Base-by-base conservation (phyloP, 768 basidiomycete genomes). In the Lyophyllum semitale region DNA sequence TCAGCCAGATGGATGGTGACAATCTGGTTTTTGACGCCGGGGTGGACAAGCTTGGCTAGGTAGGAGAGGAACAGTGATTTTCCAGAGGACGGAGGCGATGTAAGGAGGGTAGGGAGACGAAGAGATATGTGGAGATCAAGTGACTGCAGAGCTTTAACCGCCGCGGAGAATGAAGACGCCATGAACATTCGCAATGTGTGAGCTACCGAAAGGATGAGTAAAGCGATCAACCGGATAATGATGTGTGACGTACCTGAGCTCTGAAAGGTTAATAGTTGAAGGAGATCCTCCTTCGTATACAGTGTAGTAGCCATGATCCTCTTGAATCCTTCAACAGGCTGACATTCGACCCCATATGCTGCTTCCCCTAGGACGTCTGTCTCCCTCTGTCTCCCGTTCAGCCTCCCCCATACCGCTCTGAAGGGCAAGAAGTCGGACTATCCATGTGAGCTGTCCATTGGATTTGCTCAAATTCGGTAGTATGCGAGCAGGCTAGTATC, bases 1-100 rank as follows among this genome's bases (percentile, higher is more conserved):
- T 98, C 97, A 6, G 94, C 93, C 23, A 98, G 84, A 63, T 96
- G 91, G 55, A 99, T 87, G 0, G 83, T 87, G 29, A 98, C 81
- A 38, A 97, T 81, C 42, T 93, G 86, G 55, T 88, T 87, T 49
- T 72, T 76, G 7, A 72, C 65, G 18, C 73, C 74, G 0, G 92
- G 87, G 64, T 85, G 78, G 11, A 98, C 69, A 9, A 77, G 63
- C 9, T 77, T 72, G 9, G 92, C 88, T 27, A 98, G 84, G 61
- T 97, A 84, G 15, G 84, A 78, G 23, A 98, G 72, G 13, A 94
- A 71, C 5, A 93, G 77, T 0, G 88, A 84, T 67, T 98, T 98
- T 47, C 97, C 97, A 1, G 92, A 85, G 1, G 94, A 95, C 0
- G 94, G 87, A 0, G 91, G 72, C 0, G 95, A 93, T 1, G 93